Evolutionary conservation across 2,329 filamentous ascomycete genomes (phyloP).

Genomic region (Metarhizium humberi): DNA sequence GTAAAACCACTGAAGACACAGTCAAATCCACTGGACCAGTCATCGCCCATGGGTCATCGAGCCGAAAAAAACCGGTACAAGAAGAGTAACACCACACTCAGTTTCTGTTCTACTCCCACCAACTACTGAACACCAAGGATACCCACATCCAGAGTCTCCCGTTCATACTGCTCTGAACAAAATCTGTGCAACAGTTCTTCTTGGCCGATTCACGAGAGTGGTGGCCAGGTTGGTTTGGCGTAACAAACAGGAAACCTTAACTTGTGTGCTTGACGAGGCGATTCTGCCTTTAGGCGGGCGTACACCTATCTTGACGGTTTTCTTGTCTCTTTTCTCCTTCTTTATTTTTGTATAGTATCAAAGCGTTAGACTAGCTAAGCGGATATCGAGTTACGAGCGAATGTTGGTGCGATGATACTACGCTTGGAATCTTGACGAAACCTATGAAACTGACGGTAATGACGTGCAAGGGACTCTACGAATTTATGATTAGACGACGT

Average conservation of each 20-base stretch:
- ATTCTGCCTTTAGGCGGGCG: background rate
- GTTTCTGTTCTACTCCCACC: background rate
- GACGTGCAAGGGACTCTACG: background rate
- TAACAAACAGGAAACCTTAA: background rate
- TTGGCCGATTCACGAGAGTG: background rate
- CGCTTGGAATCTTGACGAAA: background rate
- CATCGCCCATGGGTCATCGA: slow-evolving; percentile 5
- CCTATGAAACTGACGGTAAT: background rate
- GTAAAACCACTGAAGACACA: background rate
- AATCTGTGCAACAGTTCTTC: background rate
- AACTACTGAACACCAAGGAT: background rate
- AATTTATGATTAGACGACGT: background rate
- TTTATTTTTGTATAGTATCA: background rate
- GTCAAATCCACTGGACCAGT: background rate
- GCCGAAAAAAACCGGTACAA: background rate
- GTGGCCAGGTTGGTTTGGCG: background rate
- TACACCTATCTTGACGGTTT: background rate
- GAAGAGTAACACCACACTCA: background rate
- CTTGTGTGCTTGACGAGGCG: background rate
- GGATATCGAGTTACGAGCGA: background rate
- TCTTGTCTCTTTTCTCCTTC: background rate
- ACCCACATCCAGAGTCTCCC: background rate
- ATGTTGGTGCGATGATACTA: background rate
- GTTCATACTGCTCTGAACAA: background rate
- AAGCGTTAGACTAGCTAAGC: background rate